phyloP scores from a whole-genome alignment of 2,329 filamentous ascomycete species.

The Botryotinia narcissicola region DNA sequence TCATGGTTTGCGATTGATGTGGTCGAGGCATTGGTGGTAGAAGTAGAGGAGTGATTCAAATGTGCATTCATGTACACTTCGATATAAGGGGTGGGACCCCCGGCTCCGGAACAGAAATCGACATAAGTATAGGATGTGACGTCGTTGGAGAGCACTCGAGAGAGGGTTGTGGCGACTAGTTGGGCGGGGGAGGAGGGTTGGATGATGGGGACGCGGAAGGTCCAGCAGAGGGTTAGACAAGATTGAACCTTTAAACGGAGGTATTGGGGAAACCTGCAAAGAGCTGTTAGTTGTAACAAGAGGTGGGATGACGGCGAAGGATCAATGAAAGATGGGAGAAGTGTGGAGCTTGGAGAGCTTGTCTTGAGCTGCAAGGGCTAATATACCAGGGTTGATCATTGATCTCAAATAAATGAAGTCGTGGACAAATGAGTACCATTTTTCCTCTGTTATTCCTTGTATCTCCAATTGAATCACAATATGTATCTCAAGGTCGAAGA shows the following conservation, averaged over 20 bases:
- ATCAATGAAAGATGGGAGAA: neutral
- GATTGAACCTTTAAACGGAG: conserved; percentile 64
- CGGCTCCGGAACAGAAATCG: conserved; percentile 74
- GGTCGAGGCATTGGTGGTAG: conserved; percentile 21
- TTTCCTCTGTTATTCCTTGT: neutral
- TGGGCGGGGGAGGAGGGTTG: conserved; percentile 57
- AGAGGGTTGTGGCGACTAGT: conserved; percentile 58
- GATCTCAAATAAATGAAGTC: conserved; percentile 65
- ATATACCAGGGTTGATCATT: conserved; percentile 63
- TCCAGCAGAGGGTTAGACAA: conserved; percentile 64
- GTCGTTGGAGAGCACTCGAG: conserved; percentile 47
- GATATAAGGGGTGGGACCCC: conserved; percentile 66
- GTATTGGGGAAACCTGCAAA: conserved; percentile 60
- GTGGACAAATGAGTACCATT: conserved; percentile 53
- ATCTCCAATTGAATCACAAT: neutral
- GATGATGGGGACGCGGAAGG: conserved; percentile 54
- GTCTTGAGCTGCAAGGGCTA: conserved; percentile 14
- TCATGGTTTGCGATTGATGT: neutral
- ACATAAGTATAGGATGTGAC: conserved; percentile 60
- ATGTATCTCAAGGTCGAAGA: no score
- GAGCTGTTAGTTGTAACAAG: neutral
- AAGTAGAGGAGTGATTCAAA: conserved; percentile 32
- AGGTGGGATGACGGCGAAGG: neutral
- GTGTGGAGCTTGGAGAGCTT: neutral
- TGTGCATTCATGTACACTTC: conserved; percentile 57